Percentiles rank a stretch among this genome's conserved stretches.
Evolutionary conservation across 1,139 yeast genomes (phyloP).

Genomic region (Suhomyces kunorum): DNA sequence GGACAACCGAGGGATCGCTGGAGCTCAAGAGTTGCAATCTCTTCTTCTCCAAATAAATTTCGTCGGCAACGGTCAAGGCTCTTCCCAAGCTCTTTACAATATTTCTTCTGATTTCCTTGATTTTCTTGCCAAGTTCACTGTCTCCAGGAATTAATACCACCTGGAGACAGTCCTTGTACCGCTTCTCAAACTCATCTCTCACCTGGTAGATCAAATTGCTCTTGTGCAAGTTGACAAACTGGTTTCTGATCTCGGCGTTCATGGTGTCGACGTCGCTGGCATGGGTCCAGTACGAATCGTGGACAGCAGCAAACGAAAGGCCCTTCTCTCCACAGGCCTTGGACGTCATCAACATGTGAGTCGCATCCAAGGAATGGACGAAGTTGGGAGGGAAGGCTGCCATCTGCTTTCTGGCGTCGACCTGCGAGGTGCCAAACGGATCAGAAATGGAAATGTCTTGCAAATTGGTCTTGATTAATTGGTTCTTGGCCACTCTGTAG

Average conservation of each 20-base stretch:
- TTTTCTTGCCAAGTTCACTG: slow-evolving; percentile 53
- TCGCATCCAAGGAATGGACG: slow-evolving; percentile 94
- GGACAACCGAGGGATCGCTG: slow-evolving; percentile 47
- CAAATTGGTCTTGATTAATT: slow-evolving; percentile 70
- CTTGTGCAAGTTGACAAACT: slow-evolving; percentile 77
- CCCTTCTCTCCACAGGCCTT: slow-evolving; percentile 67
- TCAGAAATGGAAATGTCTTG: slow-evolving; percentile 83
- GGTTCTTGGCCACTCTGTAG: slow-evolving; percentile 67
- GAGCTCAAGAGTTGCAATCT: slow-evolving; percentile 61
- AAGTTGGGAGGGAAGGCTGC: slow-evolving; percentile 96
- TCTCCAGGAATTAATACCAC: slow-evolving; percentile 55
- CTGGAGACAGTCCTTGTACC: slow-evolving; percentile 74
- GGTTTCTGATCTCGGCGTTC: slow-evolving; percentile 73
- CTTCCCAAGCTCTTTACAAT: slow-evolving; percentile 55
- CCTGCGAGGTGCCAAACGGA: slow-evolving; percentile 79
- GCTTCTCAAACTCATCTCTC: slow-evolving; percentile 74
- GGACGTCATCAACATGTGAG: slow-evolving; percentile 94
- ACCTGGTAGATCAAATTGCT: slow-evolving; percentile 70
- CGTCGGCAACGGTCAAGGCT: slow-evolving; percentile 68
- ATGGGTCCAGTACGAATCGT: slow-evolving; percentile 98
- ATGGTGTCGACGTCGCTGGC: slow-evolving; percentile 77
- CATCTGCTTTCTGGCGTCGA: slow-evolving; percentile 84
- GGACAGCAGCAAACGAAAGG: slow-evolving; percentile 91
- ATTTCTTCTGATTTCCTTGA: slow-evolving; percentile 52
- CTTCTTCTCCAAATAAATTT: slow-evolving; percentile 66